phyloP scores from a whole-genome alignment of 164 flowering plant species.

The Vitis rupestris region DNA sequence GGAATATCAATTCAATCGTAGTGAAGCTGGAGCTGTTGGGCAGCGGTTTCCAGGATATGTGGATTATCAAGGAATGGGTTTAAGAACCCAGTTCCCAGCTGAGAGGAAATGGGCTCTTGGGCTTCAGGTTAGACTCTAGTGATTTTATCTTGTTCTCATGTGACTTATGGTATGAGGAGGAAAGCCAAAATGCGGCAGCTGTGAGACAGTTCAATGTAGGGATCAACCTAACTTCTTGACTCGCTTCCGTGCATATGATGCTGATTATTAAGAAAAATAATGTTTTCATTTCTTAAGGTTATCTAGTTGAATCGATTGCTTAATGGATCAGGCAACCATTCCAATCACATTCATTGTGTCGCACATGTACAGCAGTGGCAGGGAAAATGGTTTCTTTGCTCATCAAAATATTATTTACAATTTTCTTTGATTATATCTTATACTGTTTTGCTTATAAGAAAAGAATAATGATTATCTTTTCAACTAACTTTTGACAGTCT shows the following conservation, averaged over 20 bases:
- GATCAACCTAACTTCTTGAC: neutral
- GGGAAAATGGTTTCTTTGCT: neutral
- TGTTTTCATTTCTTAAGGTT: neutral
- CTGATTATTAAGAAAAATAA: no score
- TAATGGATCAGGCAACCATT: no score
- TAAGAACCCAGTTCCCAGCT: conserved; percentile 52
- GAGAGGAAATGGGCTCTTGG: conserved; percentile 99
- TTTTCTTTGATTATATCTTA: no score
- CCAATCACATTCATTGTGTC: neutral
- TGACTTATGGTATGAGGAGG: neutral
- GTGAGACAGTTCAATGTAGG: neutral
- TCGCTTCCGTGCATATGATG: neutral
- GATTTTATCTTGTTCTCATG: neutral
- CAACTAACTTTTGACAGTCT: conserved; percentile 47
- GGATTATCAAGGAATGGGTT: conserved; percentile 69
- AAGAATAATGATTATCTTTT: neutral
- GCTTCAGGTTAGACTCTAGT: conserved; percentile 60
- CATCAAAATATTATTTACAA: neutral
- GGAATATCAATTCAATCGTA: conserved; percentile 49
- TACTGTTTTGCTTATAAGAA: no score
- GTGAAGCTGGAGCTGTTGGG: conserved; percentile 45
- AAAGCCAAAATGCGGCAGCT: no score
- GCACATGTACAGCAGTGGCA: neutral
- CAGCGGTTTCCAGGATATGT: conserved; percentile 53
- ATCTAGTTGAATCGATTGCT: neutral